A percentile compares a stretch with the other conserved stretches of the same genome.
Evolutionary conservation across 345 rosid species (phyloP).

Genomic region (Cardiospermum halicacabum): DNA sequence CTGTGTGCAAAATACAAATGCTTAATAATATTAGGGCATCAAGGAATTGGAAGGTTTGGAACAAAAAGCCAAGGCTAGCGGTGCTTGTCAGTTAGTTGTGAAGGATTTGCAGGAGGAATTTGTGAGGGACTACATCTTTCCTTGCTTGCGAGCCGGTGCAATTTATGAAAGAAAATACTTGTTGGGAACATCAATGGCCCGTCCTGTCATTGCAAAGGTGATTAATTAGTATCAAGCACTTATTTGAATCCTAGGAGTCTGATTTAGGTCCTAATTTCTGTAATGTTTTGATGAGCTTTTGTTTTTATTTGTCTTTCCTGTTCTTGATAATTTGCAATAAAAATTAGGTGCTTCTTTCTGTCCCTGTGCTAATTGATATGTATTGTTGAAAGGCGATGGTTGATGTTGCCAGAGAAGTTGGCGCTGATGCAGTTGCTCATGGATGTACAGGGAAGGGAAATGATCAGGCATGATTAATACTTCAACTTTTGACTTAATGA

Average conservation of each 20-base stretch:
- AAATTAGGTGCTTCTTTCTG: neutral
- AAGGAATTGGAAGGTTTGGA: slow-evolving; percentile 92
- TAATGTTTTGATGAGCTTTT: neutral
- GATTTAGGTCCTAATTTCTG: neutral
- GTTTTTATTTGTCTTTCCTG: neutral
- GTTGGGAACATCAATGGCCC: slow-evolving; percentile 97
- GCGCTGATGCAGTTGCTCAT: slow-evolving; percentile 95
- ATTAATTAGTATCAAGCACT: slow-evolving; percentile 7
- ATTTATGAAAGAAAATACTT: slow-evolving; percentile 86
- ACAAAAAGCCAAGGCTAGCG: slow-evolving; percentile 90
- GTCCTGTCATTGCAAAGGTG: slow-evolving; percentile 98
- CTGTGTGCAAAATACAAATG: slow-evolving; percentile 4
- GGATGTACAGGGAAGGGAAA: slow-evolving; percentile 99
- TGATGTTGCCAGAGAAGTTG: slow-evolving; percentile 93
- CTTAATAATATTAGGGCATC: slow-evolving; percentile 57
- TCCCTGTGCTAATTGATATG: neutral
- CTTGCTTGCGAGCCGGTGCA: slow-evolving; percentile 95
- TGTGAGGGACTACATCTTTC: slow-evolving; percentile 79
- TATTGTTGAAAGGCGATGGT: slow-evolving; percentile 80
- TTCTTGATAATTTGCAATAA: neutral
- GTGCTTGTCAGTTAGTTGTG: slow-evolving; percentile 89
- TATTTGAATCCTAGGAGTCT: no score
- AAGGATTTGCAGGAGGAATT: slow-evolving; percentile 91
- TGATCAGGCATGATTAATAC: slow-evolving; percentile 64
- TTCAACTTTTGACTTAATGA: neutral